A percentile compares a stretch with the other conserved stretches of the same genome.
These are phyloP conservation scores for Limnanthes douglasii DNA, from an alignment of 345 rosid species.

Conservation along the genomic window DNA sequence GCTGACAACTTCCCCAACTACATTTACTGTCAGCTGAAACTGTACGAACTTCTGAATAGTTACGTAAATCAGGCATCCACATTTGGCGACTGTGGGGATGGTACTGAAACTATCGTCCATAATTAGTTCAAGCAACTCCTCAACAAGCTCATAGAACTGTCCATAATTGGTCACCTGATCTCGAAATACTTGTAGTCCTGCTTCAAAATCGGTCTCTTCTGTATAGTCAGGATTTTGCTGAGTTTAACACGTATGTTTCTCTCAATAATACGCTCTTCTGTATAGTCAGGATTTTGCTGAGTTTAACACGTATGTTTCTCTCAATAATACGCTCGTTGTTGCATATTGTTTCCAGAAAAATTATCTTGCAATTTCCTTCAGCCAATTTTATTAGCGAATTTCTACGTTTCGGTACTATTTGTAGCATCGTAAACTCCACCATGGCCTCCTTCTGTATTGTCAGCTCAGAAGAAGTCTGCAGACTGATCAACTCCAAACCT, in stretches of 20 bases:
- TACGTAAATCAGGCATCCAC: conserved; percentile 68
- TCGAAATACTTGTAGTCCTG: conserved; percentile 80
- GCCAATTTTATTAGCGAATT: conserved; percentile 99
- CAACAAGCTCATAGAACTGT: conserved; percentile 97
- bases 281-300: conserved; percentile 97
- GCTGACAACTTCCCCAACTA: conserved; percentile 52
- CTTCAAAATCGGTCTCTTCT: conserved; percentile 93
- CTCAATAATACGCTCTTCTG: conserved; percentile 85
- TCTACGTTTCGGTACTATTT: conserved; percentile 79
- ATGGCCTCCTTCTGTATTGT: conserved; percentile 99
- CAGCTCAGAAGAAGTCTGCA: conserved; percentile 41
- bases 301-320: conserved; percentile 96
- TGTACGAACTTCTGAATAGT: conserved; percentile 71
- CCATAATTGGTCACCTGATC: conserved; percentile 74
- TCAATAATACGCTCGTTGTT: conserved; percentile 86
- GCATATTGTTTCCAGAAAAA: conserved; percentile 95
- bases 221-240: conserved; percentile 16
- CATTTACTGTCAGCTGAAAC: no score
- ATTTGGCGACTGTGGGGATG: conserved; percentile 66
- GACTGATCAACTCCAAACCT: conserved; percentile 52
- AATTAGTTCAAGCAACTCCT: conserved; percentile 47
- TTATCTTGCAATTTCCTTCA: conserved; percentile 99
- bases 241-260: conserved; percentile 10
- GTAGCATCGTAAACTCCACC: conserved; percentile 99
- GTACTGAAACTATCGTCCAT: conserved; percentile 77